Percentiles rank a stretch among this genome's conserved stretches.
These are phyloP conservation scores for Curvularia spicifera DNA, from an alignment of 2,329 filamentous ascomycete genomes.

Conservation along the genomic window DNA sequence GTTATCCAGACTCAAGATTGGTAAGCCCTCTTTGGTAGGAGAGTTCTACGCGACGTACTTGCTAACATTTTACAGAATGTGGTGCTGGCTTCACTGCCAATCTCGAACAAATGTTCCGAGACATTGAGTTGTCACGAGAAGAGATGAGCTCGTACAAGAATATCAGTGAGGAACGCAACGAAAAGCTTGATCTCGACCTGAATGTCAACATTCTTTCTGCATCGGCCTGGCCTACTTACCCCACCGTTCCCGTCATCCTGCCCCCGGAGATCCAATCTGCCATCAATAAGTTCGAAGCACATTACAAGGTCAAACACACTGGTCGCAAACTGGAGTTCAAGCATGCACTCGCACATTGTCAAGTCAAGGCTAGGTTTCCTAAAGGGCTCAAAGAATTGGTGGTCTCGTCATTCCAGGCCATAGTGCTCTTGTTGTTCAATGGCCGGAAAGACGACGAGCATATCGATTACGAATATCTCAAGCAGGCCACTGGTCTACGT, in stretches of 20 bases:
- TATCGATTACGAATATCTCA: conserved; percentile 77
- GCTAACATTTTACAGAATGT: conserved; percentile 66
- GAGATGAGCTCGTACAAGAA: conserved; percentile 89
- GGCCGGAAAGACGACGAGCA: conserved; percentile 66
- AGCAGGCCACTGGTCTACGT: conserved; percentile 74
- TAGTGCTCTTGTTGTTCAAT: conserved; percentile 91
- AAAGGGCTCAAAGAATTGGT: conserved; percentile 85
- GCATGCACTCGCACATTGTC: conserved; percentile 88
- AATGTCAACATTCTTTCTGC: conserved; percentile 90
- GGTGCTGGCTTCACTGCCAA: conserved; percentile 95
- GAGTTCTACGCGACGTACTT: neutral
- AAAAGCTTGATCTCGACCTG: conserved; percentile 69
- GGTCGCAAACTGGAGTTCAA: conserved; percentile 90
- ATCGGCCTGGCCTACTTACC: conserved; percentile 91
- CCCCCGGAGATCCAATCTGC: conserved; percentile 77
- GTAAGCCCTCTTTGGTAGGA: conserved; percentile 40
- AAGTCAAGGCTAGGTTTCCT: conserved; percentile 80
- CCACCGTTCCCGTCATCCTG: conserved; percentile 75
- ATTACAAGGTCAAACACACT: conserved; percentile 89
- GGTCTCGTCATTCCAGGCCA: conserved; percentile 89
- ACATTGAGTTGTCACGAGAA: conserved; percentile 90
- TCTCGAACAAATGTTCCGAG: conserved; percentile 98
- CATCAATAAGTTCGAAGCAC: conserved; percentile 79
- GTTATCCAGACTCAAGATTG: conserved; percentile 84
- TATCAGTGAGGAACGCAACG: conserved; percentile 66